These are phyloP conservation scores for Lantana camara DNA, from an alignment of 257 asterid genomes.

Conservation along the genomic window DNA sequence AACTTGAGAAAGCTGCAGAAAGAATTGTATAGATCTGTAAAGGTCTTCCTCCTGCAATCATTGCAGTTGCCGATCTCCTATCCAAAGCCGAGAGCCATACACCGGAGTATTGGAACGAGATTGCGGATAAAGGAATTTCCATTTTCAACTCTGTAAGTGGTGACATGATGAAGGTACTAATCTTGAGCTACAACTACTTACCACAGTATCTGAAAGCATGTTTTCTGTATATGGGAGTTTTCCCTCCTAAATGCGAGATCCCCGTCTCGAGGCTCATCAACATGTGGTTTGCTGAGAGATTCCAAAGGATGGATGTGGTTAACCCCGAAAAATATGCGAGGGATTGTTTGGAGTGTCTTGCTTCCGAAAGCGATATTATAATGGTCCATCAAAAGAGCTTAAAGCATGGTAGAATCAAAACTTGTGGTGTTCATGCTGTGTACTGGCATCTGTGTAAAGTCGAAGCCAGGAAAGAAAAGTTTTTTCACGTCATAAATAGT, in stretches of 20 bases:
- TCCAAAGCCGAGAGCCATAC: neutral
- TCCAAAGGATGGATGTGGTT: neutral
- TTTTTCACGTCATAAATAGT: slow-evolving; percentile 9
- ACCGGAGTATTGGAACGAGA: slow-evolving; percentile 15
- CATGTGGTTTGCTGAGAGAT: slow-evolving; percentile 22
- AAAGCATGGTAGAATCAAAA: neutral
- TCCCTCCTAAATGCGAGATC: slow-evolving; percentile 19
- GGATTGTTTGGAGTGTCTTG: neutral
- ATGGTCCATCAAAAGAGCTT: neutral
- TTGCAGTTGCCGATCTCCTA: neutral
- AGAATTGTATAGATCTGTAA: too few species aligned
- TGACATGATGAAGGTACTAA: slow-evolving; percentile 11
- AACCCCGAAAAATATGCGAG: neutral
- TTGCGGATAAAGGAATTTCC: neutral
- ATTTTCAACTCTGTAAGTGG: slow-evolving; percentile 14
- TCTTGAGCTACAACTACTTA: slow-evolving; percentile 27
- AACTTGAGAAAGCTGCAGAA: too few species aligned
- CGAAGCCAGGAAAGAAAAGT: slow-evolving; percentile 7
- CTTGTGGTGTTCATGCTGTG: slow-evolving; percentile 3
- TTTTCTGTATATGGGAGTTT: slow-evolving; percentile 30
- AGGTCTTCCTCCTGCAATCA: neutral
- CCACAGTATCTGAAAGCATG: slow-evolving; percentile 20
- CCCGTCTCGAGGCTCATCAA: slow-evolving; percentile 1
- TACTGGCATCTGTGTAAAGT: slow-evolving; percentile 27
- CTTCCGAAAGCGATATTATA: neutral